Evolutionary conservation across 2,329 filamentous ascomycete genomes (phyloP).

Genomic region (Pseudogymnoascus sp.): DNA sequence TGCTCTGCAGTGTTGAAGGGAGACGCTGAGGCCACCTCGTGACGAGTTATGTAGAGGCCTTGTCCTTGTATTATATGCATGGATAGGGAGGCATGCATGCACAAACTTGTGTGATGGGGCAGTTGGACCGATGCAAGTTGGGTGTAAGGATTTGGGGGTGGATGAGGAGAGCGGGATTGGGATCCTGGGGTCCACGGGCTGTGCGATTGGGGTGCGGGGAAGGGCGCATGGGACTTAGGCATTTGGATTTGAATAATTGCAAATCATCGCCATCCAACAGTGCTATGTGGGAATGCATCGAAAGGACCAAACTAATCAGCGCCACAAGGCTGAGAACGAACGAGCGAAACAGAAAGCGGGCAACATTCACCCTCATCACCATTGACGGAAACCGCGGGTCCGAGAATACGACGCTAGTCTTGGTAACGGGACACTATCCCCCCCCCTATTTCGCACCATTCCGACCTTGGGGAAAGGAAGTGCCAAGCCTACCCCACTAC

Average conservation of each 20-base stretch:
- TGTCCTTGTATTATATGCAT: not conserved
- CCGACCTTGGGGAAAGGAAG: not conserved
- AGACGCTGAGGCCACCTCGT: not conserved
- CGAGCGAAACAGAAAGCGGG: not conserved
- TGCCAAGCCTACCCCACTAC: not conserved
- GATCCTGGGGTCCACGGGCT: not conserved
- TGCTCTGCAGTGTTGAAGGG: not conserved
- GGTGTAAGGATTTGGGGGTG: not conserved
- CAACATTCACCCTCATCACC: not conserved
- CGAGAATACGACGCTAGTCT: not conserved
- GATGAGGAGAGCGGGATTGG: not conserved
- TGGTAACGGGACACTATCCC: not conserved
- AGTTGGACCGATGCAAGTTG: not conserved
- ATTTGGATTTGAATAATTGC: not conserved
- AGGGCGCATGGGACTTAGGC: not conserved
- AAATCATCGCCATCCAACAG: not conserved
- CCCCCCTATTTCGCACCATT: not conserved
- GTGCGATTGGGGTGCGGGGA: not conserved
- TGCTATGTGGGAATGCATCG: not conserved
- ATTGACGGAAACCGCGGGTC: not conserved
- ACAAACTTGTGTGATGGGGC: not conserved
- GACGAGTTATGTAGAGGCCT: not conserved
- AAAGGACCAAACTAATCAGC: not conserved
- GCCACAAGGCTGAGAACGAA: constrained; percentile 1
- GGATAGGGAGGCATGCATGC: not conserved